A percentile compares a stretch with the other conserved stretches of the same genome.
phyloP scores from a whole-genome alignment of 257 asterid genomes.

The Solanum stenotomum region DNA sequence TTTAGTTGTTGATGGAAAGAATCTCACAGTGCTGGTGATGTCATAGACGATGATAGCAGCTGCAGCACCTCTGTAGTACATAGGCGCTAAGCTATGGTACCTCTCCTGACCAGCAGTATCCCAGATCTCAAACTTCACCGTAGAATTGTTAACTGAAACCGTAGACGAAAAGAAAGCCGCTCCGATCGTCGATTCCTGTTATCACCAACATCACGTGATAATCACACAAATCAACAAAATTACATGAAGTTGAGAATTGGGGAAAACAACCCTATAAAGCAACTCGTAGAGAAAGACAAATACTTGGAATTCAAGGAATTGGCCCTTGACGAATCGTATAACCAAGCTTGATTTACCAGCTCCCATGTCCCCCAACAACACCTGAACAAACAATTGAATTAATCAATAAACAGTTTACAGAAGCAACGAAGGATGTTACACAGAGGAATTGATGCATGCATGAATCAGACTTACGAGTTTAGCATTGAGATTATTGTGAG shows the following conservation, averaged over 20 bases:
- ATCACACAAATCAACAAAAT: neutral
- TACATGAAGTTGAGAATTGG: neutral
- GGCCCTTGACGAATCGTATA: conserved; percentile 87
- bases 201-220: neutral
- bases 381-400: conserved; percentile 28
- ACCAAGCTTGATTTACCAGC: conserved; percentile 96
- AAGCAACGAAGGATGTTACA: neutral
- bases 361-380: conserved; percentile 89
- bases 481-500: conserved; percentile 71
- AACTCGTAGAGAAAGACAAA: neutral
- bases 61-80: conserved; percentile 96
- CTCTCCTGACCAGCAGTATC: conserved; percentile 99
- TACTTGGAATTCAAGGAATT: conserved; percentile 85
- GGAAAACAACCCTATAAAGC: neutral
- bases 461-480: conserved; percentile 46
- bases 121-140: conserved; percentile 97
- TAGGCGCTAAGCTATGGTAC: conserved; percentile 98
- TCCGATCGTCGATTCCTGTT: conserved; percentile 90
- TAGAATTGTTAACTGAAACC: conserved; percentile 60
- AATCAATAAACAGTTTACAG: neutral
- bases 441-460: neutral
- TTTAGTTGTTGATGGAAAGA: neutral
- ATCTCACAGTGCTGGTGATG: conserved; percentile 64
- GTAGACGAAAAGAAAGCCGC: conserved; percentile 92
- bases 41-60: conserved; percentile 92